A percentile compares a stretch with the other conserved stretches of the same genome.
phyloP scores from a whole-genome alignment of 352 stramenopile genomes.

The Phytophthora aleatoria region DNA sequence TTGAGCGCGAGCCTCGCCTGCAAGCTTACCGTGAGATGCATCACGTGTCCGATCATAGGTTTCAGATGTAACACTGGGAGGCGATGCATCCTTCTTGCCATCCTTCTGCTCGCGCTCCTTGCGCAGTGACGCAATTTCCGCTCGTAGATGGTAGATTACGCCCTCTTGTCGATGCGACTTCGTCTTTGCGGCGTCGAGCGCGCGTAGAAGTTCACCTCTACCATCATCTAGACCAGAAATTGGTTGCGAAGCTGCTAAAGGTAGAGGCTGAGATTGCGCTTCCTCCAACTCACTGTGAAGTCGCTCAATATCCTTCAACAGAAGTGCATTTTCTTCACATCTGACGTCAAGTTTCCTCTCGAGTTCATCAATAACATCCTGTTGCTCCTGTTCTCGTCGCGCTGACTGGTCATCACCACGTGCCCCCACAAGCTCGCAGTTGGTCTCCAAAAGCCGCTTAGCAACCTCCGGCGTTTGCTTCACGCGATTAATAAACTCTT shows the following conservation, averaged over 20 bases:
- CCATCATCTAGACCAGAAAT: constrained; percentile 11
- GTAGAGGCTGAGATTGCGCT: constrained; percentile 10
- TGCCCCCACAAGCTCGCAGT: constrained; percentile 4
- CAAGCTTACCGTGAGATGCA: neutral
- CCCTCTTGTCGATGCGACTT: constrained; percentile 34
- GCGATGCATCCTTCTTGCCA: constrained; percentile 8
- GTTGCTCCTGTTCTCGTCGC: constrained; percentile 8
- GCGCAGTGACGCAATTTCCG: constrained; percentile 31
- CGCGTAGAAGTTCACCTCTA: constrained; percentile 25
- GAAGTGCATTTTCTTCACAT: constrained; percentile 36
- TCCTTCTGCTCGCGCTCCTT: constrained; percentile 29
- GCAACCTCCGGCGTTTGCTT: constrained; percentile 63
- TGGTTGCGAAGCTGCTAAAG: constrained; percentile 1
- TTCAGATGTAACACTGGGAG: neutral
- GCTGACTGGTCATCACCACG: constrained; percentile 6
- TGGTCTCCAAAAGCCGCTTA: constrained; percentile 35
- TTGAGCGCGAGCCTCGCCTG: constrained; percentile 1
- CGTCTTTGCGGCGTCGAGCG: constrained; percentile 26
- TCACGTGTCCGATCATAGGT: neutral
- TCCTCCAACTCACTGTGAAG: constrained; percentile 44
- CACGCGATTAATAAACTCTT: constrained; percentile 74
- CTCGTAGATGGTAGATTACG: constrained; percentile 33
- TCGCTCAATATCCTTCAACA: constrained; percentile 40
- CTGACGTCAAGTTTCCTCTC: constrained; percentile 29
- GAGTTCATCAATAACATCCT: constrained; percentile 16